Evolutionary conservation across 1,139 yeast species (phyloP), one percentile per base, ranked within the genome.

Genomic region (Sugiyamaella xylanicola): DNA sequence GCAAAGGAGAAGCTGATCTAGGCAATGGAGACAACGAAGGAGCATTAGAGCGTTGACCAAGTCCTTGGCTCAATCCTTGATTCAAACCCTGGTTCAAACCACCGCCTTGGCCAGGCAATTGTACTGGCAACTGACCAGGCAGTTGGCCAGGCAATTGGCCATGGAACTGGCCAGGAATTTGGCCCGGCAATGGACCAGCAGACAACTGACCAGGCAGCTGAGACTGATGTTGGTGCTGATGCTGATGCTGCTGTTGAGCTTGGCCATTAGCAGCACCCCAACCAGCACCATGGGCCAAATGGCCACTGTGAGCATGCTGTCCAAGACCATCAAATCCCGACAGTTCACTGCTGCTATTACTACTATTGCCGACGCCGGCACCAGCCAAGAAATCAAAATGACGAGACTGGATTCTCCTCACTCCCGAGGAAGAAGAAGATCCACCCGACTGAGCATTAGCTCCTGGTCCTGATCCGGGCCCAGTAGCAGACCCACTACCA

Each of bases 301-400:
- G n/a, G n/a, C n/a, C n/a, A n/a, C n/a, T n/a, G n/a, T n/a, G n/a
- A n/a, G n/a, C n/a, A n/a, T n/a, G n/a, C n/a, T n/a, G n/a, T n/a
- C n/a, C 32, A 5, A 25, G 11, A 11, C 32, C 32, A 5, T 25
- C 32, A 25, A 25, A 25, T 11, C 32, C 32, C 32, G 32, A 25
- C 32, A 25, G 32, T 7, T 25, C 32, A 25, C 32, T 25, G 11
- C 32, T 25, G 32, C 32, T 11, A n/a, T 32, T 41, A 32, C 3
- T 16, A n/a, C 27, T 40, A 29, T n/a, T 20, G 29, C 46, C 25
- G 17, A 3, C 20, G 35, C 20, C 15, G 46, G 25, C 45, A 40
- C 51, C 40, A 37, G 55, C 59, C 47, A 64, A 62, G 20, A 63
- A 56, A 45, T 64, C 68, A 52, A 63, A 63, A 48, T 64, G 67